Conservation (phyloP, 2,329 filamentous ascomycete genomes). For the Talaromyces sp. region DNA sequence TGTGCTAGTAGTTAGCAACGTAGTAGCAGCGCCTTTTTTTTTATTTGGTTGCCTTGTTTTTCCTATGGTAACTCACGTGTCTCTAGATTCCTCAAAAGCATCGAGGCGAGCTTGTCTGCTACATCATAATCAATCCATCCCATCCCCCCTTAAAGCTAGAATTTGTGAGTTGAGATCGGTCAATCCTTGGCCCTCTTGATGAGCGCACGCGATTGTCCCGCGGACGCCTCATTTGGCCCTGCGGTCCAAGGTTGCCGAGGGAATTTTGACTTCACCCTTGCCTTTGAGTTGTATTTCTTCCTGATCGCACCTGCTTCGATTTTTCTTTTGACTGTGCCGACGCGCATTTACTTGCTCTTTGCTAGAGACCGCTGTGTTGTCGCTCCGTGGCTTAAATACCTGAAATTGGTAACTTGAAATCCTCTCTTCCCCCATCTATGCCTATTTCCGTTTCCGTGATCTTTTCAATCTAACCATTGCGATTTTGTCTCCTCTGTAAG, state of each 20-base stretch:
- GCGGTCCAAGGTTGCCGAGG: constrained; percentile 1
- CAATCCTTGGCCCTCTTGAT: neutral
- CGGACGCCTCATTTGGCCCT: neutral
- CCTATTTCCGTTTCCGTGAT: neutral
- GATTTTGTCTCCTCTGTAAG: neutral
- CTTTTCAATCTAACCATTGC: neutral
- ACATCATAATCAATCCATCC: too few relatives aligned
- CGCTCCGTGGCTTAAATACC: neutral
- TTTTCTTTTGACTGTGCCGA: neutral
- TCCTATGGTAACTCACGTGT: too few relatives aligned
- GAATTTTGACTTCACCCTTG: constrained; percentile 3
- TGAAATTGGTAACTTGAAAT: neutral
- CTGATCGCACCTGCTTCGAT: neutral
- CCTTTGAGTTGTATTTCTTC: constrained; percentile 1
- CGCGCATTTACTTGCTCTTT: neutral
- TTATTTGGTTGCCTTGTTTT: too few relatives aligned
- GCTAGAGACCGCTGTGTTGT: neutral
- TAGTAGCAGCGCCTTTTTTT: too few relatives aligned
- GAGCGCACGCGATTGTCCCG: neutral
- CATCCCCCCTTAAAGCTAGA: too few relatives aligned
- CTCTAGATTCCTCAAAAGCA: too few relatives aligned
- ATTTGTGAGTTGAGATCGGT: too few relatives aligned
- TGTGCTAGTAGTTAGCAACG: too few relatives aligned
- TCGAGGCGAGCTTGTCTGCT: too few relatives aligned
- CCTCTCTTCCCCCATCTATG: neutral